Evolutionary conservation across 495 filamentous ascomycete species (phyloP).

Genomic region (Aspergillus mulundensis): DNA sequence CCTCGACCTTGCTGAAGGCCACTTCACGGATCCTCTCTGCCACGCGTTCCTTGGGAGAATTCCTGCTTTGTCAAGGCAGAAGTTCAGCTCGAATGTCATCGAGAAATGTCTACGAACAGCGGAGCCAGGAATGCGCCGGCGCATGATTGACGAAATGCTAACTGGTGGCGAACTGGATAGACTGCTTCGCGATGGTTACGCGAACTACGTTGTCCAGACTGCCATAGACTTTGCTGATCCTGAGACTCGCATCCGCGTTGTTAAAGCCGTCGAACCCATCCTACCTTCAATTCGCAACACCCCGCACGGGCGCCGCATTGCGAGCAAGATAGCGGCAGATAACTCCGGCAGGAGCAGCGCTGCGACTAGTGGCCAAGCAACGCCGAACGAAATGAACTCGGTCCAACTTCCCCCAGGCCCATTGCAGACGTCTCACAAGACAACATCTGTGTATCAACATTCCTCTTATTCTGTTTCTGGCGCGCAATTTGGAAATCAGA

Average conservation of each 20-base stretch:
- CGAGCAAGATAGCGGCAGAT: slow-evolving; percentile 67
- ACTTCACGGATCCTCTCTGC: slow-evolving; percentile 82
- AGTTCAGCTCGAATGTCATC: slow-evolving; percentile 98
- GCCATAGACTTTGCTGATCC: slow-evolving; percentile 80
- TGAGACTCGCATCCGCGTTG: slow-evolving; percentile 63
- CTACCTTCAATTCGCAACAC: slow-evolving; percentile 78
- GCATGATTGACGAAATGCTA: slow-evolving; percentile 81
- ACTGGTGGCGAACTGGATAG: slow-evolving; percentile 71
- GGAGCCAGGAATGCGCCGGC: slow-evolving; percentile 61
- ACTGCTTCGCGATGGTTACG: slow-evolving; percentile 84
- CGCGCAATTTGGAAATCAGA: slow-evolving; percentile 26
- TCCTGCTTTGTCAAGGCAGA: slow-evolving; percentile 80
- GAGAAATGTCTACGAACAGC: slow-evolving; percentile 93
- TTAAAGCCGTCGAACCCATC: slow-evolving; percentile 79
- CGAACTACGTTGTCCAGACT: slow-evolving; percentile 97
- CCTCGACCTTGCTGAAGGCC: slow-evolving; percentile 78
- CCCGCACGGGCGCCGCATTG: slow-evolving; percentile 89
- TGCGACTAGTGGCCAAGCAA: slow-evolving; percentile 33
- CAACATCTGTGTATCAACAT: slow-evolving; percentile 30
- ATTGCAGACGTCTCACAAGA: slow-evolving; percentile 29
- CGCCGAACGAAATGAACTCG: slow-evolving; percentile 36
- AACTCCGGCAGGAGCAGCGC: slow-evolving; percentile 32
- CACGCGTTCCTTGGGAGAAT: slow-evolving; percentile 71
- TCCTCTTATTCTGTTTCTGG: slow-evolving; percentile 21
- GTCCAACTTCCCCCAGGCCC: slow-evolving; percentile 28